Evolutionary conservation across 78 protist genomes (phyloP).

Genomic region (Dictyostelium capitatum): DNA sequence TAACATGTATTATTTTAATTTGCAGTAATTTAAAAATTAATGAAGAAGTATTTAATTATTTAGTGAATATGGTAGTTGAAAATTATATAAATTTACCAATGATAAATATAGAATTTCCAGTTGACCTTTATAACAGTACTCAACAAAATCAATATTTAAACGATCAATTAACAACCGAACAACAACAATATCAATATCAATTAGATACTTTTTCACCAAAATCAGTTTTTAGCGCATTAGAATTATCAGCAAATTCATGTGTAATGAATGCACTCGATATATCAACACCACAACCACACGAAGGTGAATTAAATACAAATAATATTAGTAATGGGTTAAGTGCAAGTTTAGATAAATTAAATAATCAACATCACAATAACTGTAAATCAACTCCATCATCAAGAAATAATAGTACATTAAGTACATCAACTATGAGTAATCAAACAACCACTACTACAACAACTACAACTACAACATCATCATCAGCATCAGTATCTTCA

Average conservation of each 20-base stretch:
- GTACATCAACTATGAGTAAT: background rate
- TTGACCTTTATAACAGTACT: background rate
- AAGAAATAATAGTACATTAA: background rate
- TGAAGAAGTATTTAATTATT: background rate
- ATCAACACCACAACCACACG: background rate
- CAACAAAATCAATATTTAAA: constrained; percentile 13
- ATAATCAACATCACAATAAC: background rate
- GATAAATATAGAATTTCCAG: constrained; percentile 5
- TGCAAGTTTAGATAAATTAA: background rate
- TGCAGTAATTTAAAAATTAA: constrained; percentile 14
- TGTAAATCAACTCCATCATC: background rate
- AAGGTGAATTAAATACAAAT: background rate
- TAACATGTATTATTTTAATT: too few relatives aligned
- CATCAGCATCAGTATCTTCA: background rate
- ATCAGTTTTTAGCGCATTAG: constrained; percentile 3
- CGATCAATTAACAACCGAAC: background rate
- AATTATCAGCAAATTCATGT: background rate
- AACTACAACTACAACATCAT: background rate
- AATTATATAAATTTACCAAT: background rate
- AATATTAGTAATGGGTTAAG: background rate
- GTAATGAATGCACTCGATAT: background rate
- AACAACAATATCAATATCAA: background rate
- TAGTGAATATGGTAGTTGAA: background rate
- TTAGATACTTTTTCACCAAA: constrained; percentile 10
- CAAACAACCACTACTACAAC: background rate